phyloP scores from a whole-genome alignment of 164 flowering plant genomes.

The Paratinospora sagittata region DNA sequence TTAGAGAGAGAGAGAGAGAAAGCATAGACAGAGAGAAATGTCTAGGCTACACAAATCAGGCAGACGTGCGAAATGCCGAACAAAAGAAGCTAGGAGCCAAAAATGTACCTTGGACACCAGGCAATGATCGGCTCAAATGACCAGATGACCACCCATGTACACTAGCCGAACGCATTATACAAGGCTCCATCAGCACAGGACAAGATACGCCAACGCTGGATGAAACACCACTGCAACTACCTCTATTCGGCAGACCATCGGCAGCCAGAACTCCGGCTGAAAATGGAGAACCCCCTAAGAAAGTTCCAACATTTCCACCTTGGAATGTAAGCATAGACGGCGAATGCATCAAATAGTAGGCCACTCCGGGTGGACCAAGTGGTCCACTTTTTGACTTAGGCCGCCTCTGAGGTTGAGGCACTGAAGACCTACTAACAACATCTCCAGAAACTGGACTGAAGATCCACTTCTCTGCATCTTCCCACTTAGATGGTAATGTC shows the following conservation, averaged over 20 bases:
- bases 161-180: slow-evolving; percentile 76
- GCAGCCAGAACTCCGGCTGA: slow-evolving; percentile 50
- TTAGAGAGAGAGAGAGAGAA: neutral
- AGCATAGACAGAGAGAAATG: too few relatives aligned
- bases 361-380: slow-evolving; percentile 72
- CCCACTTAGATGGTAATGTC: slow-evolving; percentile 97
- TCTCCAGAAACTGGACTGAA: slow-evolving; percentile 72
- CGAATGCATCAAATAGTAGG: slow-evolving; percentile 53
- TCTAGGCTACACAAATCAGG: neutral
- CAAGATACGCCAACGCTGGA: slow-evolving; percentile 26
- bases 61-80: neutral
- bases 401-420: slow-evolving; percentile 48
- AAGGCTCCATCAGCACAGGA: slow-evolving; percentile 38
- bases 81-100: neutral
- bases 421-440: slow-evolving; percentile 30
- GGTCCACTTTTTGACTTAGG: slow-evolving; percentile 96
- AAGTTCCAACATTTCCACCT: slow-evolving; percentile 33
- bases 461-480: slow-evolving; percentile 99
- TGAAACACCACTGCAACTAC: slow-evolving; percentile 22
- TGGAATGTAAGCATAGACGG: slow-evolving; percentile 53
- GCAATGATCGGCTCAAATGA: slow-evolving; percentile 30
- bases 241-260: slow-evolving; percentile 31
- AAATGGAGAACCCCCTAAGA: slow-evolving; percentile 53
- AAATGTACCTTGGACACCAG: slow-evolving; percentile 44
- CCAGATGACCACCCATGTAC: slow-evolving; percentile 87